Percentiles rank a stretch among this genome's conserved stretches.
Evolutionary conservation across 2,329 filamentous ascomycete genomes (phyloP).

Genomic region (Cordyceps tenuipes): DNA sequence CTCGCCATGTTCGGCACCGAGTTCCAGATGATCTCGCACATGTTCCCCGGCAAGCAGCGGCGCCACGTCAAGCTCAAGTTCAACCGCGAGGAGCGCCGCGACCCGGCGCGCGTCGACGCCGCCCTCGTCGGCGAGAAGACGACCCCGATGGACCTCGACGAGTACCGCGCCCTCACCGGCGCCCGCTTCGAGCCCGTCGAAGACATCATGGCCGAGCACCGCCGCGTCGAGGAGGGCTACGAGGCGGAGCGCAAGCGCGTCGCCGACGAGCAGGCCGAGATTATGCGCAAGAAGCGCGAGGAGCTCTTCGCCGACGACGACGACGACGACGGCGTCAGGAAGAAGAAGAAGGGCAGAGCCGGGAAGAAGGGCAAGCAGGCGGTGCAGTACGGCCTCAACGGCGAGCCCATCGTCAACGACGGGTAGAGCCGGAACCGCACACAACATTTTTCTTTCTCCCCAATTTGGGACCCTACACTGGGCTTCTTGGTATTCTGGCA

Average conservation of each 20-base stretch:
- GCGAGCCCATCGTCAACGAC: conserved; percentile 25
- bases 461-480: not conserved
- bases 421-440: conserved; percentile 11
- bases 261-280: conserved; percentile 39
- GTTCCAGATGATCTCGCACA: conserved; percentile 68
- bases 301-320: conserved; percentile 37
- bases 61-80: conserved; percentile 76
- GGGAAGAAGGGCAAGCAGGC: conserved; percentile 25
- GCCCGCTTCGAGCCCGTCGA: conserved; percentile 47
- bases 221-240: conserved; percentile 35
- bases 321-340: conserved; percentile 23
- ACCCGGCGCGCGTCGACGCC: conserved; percentile 54
- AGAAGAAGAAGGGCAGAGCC: conserved; percentile 21
- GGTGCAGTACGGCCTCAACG: conserved; percentile 29
- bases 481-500: not conserved
- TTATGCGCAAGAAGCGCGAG: conserved; percentile 39
- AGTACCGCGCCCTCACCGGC: conserved; percentile 48
- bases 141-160: conserved; percentile 49
- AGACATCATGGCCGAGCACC: conserved; percentile 47
- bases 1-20: conserved; percentile 73
- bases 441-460: too few relatives aligned
- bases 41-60: conserved; percentile 65
- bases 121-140: conserved; percentile 54
- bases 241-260: conserved; percentile 35
- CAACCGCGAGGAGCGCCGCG: conserved; percentile 65